phyloP scores from a whole-genome alignment of 75 land plant species.

The Larix kaempferi region DNA sequence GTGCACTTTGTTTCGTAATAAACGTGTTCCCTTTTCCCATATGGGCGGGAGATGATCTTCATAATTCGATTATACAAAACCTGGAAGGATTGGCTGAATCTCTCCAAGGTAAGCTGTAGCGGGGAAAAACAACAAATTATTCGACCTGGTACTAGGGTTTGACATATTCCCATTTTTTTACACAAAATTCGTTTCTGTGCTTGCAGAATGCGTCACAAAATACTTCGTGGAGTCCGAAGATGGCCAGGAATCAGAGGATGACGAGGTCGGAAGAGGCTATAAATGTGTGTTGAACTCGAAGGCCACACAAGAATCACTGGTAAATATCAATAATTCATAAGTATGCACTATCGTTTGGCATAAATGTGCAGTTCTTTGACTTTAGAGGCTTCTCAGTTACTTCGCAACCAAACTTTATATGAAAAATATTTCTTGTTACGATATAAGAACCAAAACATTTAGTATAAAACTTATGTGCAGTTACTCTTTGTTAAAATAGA shows the following conservation, averaged over 20 bases:
- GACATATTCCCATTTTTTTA: neutral
- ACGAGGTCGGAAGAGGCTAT: slow-evolving; percentile 17
- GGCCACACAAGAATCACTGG: slow-evolving; percentile 41
- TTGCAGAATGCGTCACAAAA: slow-evolving; percentile 34
- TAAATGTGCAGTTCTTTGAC: too few relatives aligned
- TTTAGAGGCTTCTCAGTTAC: too few relatives aligned
- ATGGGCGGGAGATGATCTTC: slow-evolving; percentile 51
- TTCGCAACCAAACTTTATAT: too few relatives aligned
- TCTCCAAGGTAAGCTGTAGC: slow-evolving; percentile 27
- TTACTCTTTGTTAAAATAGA: too few relatives aligned
- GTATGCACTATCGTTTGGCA: too few relatives aligned
- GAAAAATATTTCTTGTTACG: too few relatives aligned
- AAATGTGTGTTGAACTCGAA: slow-evolving; percentile 46
- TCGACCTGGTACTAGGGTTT: neutral
- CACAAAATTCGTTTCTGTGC: neutral
- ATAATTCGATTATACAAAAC: slow-evolving; percentile 18
- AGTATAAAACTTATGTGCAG: too few relatives aligned
- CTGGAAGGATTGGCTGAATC: slow-evolving; percentile 28
- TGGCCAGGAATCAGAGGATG: neutral
- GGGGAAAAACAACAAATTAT: neutral
- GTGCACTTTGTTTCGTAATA: slow-evolving; percentile 20
- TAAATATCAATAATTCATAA: slow-evolving; percentile 9
- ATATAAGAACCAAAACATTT: too few relatives aligned
- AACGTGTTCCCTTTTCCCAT: slow-evolving; percentile 30
- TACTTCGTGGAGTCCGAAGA: slow-evolving; percentile 15